Conservation (phyloP, 1,139 yeast species). For the Geotrichum armillariae region DNA sequence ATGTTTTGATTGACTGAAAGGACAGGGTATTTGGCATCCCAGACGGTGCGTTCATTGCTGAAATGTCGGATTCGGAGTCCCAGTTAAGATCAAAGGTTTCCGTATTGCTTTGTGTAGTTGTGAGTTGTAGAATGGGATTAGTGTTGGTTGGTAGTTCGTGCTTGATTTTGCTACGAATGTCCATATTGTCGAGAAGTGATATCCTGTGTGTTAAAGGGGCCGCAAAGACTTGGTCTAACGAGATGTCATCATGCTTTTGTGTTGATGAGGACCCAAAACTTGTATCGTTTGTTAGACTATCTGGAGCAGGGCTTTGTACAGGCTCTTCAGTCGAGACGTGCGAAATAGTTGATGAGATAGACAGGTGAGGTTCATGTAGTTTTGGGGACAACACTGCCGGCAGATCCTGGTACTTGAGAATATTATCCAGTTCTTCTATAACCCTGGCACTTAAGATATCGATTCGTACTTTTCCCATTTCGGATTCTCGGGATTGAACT, state of each 20-base stretch:
- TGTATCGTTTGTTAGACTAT: conserved; percentile 9
- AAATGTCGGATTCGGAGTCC: conserved; percentile 6
- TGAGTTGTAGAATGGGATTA: background rate
- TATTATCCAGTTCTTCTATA: conserved; percentile 63
- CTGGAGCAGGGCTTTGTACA: conserved; percentile 6
- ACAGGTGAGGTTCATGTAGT: background rate
- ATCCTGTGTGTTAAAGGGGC: conserved; percentile 1
- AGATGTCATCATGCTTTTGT: background rate
- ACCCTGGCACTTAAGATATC: conserved; percentile 81
- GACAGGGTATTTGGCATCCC: background rate
- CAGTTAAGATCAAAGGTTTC: conserved; percentile 1
- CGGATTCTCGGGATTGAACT: background rate
- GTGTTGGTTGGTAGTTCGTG: background rate
- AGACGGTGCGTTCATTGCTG: background rate
- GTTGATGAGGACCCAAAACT: conserved; percentile 6
- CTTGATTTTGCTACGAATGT: conserved; percentile 11
- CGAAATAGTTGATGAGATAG: conserved; percentile 3
- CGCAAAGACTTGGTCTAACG: background rate
- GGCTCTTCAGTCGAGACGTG: conserved; percentile 4
- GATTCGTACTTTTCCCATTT: conserved; percentile 47
- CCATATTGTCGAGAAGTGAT: conserved; percentile 17
- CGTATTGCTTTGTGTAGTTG: background rate
- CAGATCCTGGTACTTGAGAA: conserved; percentile 25
- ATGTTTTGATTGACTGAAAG: conserved; percentile 9
- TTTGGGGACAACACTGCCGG: background rate